Conservation (phyloP, 257 asterid species). For the Agastache rugosa region DNA sequence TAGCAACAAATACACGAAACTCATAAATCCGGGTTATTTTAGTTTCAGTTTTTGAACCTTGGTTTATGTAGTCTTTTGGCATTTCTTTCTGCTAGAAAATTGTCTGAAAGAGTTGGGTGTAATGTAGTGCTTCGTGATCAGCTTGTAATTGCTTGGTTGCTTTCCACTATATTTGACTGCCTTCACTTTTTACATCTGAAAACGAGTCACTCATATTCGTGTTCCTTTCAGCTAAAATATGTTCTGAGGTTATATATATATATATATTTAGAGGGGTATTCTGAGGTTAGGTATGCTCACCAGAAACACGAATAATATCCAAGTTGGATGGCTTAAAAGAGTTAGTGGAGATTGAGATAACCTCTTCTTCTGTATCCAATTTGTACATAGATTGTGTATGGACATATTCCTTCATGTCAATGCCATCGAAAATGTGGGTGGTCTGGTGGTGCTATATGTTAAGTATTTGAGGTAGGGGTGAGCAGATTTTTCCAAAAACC, state of each 20-base stretch:
- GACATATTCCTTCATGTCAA: background rate
- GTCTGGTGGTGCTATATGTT: background rate
- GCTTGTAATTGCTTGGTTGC: background rate
- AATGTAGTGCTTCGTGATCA: background rate
- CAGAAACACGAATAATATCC: background rate
- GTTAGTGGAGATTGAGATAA: background rate
- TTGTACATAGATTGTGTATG: background rate
- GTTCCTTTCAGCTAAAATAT: background rate
- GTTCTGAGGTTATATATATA: slow-evolving; percentile 8
- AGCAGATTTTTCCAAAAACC: background rate
- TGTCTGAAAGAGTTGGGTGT: background rate
- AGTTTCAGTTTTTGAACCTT: background rate
- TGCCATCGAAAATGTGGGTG: background rate
- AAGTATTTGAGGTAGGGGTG: background rate
- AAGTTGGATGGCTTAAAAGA: background rate
- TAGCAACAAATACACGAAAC: background rate
- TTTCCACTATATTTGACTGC: slow-evolving; percentile 14
- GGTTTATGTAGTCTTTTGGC: background rate
- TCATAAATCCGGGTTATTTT: background rate
- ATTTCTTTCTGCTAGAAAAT: background rate
- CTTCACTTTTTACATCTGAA: background rate
- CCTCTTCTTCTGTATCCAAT: background rate
- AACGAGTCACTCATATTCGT: background rate
- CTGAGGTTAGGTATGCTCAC: no score
- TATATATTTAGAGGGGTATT: no score